Evolutionary conservation across 2,329 filamentous ascomycete species (phyloP).

Genomic region (Colletotrichum neosansevieriae): DNA sequence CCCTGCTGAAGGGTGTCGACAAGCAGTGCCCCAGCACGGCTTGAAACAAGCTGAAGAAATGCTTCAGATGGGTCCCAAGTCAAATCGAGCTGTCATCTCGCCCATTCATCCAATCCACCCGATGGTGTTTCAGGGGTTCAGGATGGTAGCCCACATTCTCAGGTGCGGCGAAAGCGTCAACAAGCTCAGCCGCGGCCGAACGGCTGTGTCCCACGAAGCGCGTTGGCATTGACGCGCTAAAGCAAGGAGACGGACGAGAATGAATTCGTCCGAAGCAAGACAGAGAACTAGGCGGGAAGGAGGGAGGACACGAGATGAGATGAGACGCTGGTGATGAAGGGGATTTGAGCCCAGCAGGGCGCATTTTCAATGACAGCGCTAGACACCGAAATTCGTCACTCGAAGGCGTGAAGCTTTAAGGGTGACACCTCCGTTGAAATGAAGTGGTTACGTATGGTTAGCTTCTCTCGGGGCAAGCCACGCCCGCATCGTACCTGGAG

Average conservation of each 20-base stretch:
- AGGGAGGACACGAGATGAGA: not conserved
- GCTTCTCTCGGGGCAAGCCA: not conserved
- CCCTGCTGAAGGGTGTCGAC: not conserved
- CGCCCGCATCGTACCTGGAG: slow-evolving; percentile 15
- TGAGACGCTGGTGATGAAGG: slow-evolving; percentile 12
- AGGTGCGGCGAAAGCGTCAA: slow-evolving; percentile 24
- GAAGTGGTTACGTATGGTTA: not conserved
- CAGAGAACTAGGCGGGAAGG: not conserved
- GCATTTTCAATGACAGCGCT: slow-evolving; percentile 16
- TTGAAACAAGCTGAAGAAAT: slow-evolving; percentile 32
- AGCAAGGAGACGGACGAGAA: slow-evolving; percentile 5
- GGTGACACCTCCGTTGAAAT: slow-evolving; percentile 11
- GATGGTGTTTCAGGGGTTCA: slow-evolving; percentile 28
- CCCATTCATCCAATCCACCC: not conserved
- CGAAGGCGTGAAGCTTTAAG: slow-evolving; percentile 23
- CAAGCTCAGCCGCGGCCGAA: slow-evolving; percentile 1
- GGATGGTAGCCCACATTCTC: slow-evolving; percentile 30
- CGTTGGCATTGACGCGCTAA: slow-evolving; percentile 10
- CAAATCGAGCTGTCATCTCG: slow-evolving; percentile 3
- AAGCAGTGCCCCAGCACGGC: slow-evolving; percentile 6
- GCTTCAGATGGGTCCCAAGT: slow-evolving; percentile 21
- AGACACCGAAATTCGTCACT: slow-evolving; percentile 21
- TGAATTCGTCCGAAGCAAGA: slow-evolving; percentile 24
- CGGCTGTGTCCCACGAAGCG: slow-evolving; percentile 2
- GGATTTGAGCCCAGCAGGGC: not conserved